Evolutionary conservation across 2,329 filamentous ascomycete genomes (phyloP).

Genomic region (Paramyrothecium sp.): DNA sequence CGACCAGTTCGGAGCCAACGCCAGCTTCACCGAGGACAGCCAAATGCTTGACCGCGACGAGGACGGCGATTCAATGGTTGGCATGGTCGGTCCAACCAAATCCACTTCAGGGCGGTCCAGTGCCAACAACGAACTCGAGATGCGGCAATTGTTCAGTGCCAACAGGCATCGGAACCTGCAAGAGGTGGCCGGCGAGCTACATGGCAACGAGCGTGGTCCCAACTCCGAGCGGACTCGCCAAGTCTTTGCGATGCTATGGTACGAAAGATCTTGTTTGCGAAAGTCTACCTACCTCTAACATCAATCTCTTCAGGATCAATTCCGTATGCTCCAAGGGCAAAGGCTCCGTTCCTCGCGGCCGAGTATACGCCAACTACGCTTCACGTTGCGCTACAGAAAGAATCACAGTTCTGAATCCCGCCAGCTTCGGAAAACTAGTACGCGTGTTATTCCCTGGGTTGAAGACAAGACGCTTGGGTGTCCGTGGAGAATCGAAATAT

Average conservation of each 20-base stretch:
- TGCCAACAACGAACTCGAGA: slow-evolving; percentile 78
- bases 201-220: slow-evolving; percentile 75
- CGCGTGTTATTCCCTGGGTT: slow-evolving; percentile 94
- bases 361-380: slow-evolving; percentile 95
- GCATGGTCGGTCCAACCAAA: slow-evolving; percentile 46
- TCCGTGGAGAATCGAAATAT: slow-evolving; percentile 96
- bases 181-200: slow-evolving; percentile 73
- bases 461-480: slow-evolving; percentile 86
- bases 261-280: slow-evolving; percentile 29
- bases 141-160: slow-evolving; percentile 70
- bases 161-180: slow-evolving; percentile 67
- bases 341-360: slow-evolving; percentile 84
- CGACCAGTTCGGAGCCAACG: slow-evolving; percentile 51
- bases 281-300: neutral
- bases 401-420: slow-evolving; percentile 92
- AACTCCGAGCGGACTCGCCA: slow-evolving; percentile 82
- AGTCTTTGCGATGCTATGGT: slow-evolving; percentile 89
- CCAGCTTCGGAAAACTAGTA: slow-evolving; percentile 96
- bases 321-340: slow-evolving; percentile 71
- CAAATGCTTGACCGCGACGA: slow-evolving; percentile 62
- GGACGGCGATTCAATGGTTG: slow-evolving; percentile 52
- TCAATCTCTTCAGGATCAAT: slow-evolving; percentile 58
- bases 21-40: slow-evolving; percentile 58
- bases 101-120: slow-evolving; percentile 63
- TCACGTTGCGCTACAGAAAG: slow-evolving; percentile 88